Base-by-base conservation (phyloP, 345 rosid genomes). In the Aethionema arabicum region DNA sequence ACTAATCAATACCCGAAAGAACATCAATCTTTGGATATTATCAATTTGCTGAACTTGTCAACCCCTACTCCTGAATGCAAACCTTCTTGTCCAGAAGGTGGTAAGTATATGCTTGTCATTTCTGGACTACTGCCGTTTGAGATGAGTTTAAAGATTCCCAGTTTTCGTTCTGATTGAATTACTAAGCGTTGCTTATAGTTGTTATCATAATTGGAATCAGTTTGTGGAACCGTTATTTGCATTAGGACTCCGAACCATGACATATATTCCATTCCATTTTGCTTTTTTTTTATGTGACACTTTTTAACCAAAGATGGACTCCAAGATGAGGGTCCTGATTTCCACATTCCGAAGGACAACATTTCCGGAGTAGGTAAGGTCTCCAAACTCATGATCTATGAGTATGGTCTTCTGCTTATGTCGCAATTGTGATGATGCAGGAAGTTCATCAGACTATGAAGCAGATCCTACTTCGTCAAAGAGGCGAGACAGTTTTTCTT, bases 1-100 rank as follows among this genome's bases (percentile, higher is more conserved):
- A 36, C 32, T 39, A 46, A 35, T 64, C 68, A 43, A 59, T 72
- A 61, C 67, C 73, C 48, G 47, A 68, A 56, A 64, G 80, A 82
- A 52, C 83, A 74, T 59, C 80, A 80, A 15, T 91, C 98, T 32
- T 66, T 91, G 65, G 96, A 91, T 76, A 73, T 91, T 49, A 89
- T 91, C 52, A 84, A 70, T 70, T 65, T 88, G 65, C 68, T 67
- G 12, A 83, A 79, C 75, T 68, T 84, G 73, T 77, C 87, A 52
- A 56, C 73, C 3, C n/a, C 58, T 61, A 43, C 79, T 44, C 74
- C 77, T 33, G 74, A 79, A 46, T 46, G 41, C 69, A 76, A 57
- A 56, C 56, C 65, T 69, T 60, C 55, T 67, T 59, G 35, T 59
- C 69, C 70, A 30, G 45, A 30, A 69, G 72, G 5, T 74, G 77